A percentile compares a stretch with the other conserved stretches of the same genome.
Conservation (phyloP, 2,329 filamentous ascomycete species). For the Pseudocercospora eumusae region DNA sequence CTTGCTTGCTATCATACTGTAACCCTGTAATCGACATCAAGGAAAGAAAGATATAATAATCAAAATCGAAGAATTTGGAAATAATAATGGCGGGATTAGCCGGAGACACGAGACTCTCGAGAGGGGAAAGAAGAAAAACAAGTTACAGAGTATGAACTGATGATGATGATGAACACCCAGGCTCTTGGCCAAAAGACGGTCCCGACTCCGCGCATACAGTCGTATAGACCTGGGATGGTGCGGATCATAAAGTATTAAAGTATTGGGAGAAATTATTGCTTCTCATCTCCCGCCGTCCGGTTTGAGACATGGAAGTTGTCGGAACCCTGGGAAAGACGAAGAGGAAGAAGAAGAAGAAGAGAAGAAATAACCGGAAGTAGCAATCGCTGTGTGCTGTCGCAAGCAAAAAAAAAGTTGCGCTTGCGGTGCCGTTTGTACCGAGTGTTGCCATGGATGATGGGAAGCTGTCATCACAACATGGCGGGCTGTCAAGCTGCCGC, state of each 20-base stretch:
- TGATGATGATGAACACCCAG: not conserved
- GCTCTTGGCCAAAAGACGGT: not conserved
- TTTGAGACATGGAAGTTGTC: not conserved
- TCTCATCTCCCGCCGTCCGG: slow-evolving; percentile 3
- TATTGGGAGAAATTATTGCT: too few relatives aligned
- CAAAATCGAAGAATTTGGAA: too few relatives aligned
- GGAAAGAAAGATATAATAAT: too few relatives aligned
- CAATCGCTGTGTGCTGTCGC: not conserved
- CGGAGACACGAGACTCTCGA: too few relatives aligned
- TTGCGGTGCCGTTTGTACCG: not conserved
- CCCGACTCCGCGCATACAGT: slow-evolving; percentile 9
- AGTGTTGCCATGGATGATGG: not conserved
- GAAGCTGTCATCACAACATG: not conserved
- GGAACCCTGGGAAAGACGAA: not conserved
- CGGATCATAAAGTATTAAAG: too few relatives aligned
- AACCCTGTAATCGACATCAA: too few relatives aligned
- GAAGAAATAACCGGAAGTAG: not conserved
- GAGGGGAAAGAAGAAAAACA: slow-evolving; percentile 94
- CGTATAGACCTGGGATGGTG: slow-evolving; percentile 7
- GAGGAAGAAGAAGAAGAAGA: not conserved
- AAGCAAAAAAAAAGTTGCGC: not conserved
- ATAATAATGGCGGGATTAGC: too few relatives aligned
- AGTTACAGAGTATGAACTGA: too few relatives aligned
- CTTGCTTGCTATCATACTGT: too few relatives aligned
- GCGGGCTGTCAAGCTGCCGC: slow-evolving; percentile 7